A percentile compares a stretch with the other conserved stretches of the same genome.
These are phyloP conservation scores for Coniochaeta ligniaria DNA, from an alignment of 2,329 filamentous ascomycete genomes.

Conservation along the genomic window DNA sequence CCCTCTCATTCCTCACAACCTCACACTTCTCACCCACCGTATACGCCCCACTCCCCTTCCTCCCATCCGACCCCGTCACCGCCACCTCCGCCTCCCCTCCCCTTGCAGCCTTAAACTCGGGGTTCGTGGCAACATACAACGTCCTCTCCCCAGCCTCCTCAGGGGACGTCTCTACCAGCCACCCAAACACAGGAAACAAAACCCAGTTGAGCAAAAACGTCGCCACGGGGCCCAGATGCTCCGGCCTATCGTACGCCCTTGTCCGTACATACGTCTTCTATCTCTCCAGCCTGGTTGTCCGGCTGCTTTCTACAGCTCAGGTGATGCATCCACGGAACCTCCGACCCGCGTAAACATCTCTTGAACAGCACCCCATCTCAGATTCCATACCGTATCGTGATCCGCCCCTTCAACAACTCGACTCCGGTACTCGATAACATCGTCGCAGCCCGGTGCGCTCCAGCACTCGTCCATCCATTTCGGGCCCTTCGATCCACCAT, in stretches of 20 bases:
- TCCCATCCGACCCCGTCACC: conserved; percentile 6
- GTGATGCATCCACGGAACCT: neutral
- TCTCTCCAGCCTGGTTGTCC: no score
- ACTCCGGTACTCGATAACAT: conserved; percentile 15
- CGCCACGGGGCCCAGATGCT: neutral
- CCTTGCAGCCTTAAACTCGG: neutral
- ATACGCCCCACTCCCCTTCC: conserved; percentile 4
- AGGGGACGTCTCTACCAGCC: neutral
- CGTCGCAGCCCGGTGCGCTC: conserved; percentile 3
- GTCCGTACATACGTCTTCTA: conserved; percentile 15
- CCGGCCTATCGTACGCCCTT: neutral
- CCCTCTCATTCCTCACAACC: conserved; percentile 1
- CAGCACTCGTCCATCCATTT: conserved; percentile 22
- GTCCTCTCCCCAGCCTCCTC: conserved; percentile 4
- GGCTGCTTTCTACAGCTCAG: neutral
- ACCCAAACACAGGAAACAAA: neutral
- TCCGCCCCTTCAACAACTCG: conserved; percentile 15
- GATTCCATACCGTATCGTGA: conserved; percentile 18
- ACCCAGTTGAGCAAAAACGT: conserved; percentile 4
- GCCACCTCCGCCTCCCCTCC: neutral
- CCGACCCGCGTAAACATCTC: conserved; percentile 10
- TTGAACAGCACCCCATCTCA: conserved; percentile 10
- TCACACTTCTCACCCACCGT: conserved; percentile 4
- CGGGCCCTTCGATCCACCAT: conserved; percentile 14
- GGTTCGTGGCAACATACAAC: conserved; percentile 1